Percentiles rank a stretch among this genome's conserved stretches.
Conservation (phyloP, 176 grass and related monocot genomes). For the Rhipidocladum racemiflorum region DNA sequence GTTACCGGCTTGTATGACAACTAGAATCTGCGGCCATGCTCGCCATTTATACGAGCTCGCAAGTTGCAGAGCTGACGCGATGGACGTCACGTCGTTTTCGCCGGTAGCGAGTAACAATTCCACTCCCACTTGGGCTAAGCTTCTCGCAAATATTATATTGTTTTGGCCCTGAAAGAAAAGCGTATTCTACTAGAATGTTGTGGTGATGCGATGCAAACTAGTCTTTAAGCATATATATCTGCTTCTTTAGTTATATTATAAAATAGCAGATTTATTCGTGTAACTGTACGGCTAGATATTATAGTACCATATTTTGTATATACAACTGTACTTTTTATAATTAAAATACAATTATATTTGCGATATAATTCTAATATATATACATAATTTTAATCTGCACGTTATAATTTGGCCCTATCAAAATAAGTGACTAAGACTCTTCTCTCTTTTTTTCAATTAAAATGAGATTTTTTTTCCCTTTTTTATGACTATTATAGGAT, state of each 20-base stretch:
- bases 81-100: slow-evolving; percentile 45
- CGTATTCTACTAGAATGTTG: slow-evolving; percentile 41
- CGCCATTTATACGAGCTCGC: slow-evolving; percentile 49
- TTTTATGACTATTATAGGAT: no score
- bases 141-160: slow-evolving; percentile 21
- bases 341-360: no score
- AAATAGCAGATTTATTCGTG: no score
- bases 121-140: slow-evolving; percentile 52
- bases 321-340: no score
- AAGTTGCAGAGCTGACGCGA: slow-evolving; percentile 16
- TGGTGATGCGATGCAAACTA: slow-evolving; percentile 18
- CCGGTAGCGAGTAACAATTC: slow-evolving; percentile 24
- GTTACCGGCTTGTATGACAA: slow-evolving; percentile 53
- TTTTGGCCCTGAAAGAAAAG: not conserved
- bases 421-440: no score
- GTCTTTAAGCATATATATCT: slow-evolving; percentile 39
- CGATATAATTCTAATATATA: no score
- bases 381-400: no score
- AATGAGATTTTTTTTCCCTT: no score
- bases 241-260: not conserved
- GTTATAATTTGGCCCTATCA: no score
- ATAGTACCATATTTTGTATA: no score
- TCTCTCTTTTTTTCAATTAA: no score
- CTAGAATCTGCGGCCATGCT: slow-evolving; percentile 54
- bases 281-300: no score